Evolutionary conservation across 495 filamentous ascomycete genomes (phyloP), one percentile per base, ranked within the genome.

Genomic region (Penicillium daleae): DNA sequence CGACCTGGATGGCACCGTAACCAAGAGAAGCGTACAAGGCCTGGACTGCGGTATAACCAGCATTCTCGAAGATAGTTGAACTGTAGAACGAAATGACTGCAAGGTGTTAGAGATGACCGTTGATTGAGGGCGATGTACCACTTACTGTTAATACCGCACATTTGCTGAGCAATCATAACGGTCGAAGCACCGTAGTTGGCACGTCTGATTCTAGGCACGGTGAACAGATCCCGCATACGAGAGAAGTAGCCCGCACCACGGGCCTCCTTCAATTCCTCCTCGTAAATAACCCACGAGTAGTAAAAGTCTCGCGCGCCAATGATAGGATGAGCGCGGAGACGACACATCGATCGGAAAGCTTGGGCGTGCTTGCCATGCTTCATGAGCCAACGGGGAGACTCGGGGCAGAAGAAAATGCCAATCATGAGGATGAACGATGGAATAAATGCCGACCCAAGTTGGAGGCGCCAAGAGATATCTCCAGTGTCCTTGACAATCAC

Each of bases 51-150:
- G 32, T 66, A 27, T 85, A 84, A 17, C 88, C 86, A 29, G 86
- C 85, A 0, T 90, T 66, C 1, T 66, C 65, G 79, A 93, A 93
- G 58, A 93, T 81, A 13, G 87, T 88, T 2, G 86, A 86, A 4
- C 84, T 87, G 78, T 93, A 96, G 80, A 93, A 93, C n/a, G 91
- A 88, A 49, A 92, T 91, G 72, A 93, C 80, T 56, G 71, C 66
- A 42, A 74, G 39, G 44, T 71, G 64, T 63, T 9, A 67, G 37
- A 5, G 12, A 32, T 22, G 50, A 13, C 10, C 48, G 27, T 19
- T 26, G 6, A 65, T 22, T 59, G 53, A 27, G 42, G 39, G 44
- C 0, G 19, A 58, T n/a, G 50, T 35, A 64, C 56, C 64, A 64
- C 79, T 76, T 74, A 73, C 74, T 88, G 78, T 72, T 78, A 60